phyloP scores from a whole-genome alignment of 2,329 filamentous ascomycete genomes.

The Tolypocladium tundrense region DNA sequence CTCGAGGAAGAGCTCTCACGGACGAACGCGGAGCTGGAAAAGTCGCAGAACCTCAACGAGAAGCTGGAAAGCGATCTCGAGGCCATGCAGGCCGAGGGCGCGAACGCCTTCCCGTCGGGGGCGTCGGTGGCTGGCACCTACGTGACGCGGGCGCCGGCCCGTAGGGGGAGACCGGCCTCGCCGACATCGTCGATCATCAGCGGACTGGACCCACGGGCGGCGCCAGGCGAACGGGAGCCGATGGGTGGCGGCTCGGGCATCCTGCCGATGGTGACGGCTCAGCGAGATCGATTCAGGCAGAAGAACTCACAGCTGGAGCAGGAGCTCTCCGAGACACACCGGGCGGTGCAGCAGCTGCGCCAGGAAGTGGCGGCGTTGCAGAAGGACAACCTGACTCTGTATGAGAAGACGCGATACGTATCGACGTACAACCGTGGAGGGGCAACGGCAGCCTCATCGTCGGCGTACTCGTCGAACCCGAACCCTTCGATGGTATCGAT shows the following conservation, averaged over 20 bases:
- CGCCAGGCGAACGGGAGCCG: conserved; percentile 43
- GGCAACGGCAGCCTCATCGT: conserved; percentile 48
- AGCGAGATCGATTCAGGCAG: conserved; percentile 96
- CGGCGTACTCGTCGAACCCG: conserved; percentile 59
- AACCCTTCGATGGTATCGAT: conserved; percentile 63
- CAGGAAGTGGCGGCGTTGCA: conserved; percentile 88
- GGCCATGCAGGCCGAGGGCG: conserved; percentile 73
- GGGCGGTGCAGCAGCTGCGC: conserved; percentile 71
- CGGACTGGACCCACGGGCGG: conserved; percentile 66
- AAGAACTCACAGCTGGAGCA: conserved; percentile 84
- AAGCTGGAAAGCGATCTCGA: conserved; percentile 89
- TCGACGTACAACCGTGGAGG: conserved; percentile 78
- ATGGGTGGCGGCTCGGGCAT: conserved; percentile 75
- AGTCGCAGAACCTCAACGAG: conserved; percentile 71
- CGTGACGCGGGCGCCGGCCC: conserved; percentile 49
- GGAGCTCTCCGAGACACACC: conserved; percentile 77
- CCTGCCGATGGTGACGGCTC: conserved; percentile 94
- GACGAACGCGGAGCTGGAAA: conserved; percentile 79
- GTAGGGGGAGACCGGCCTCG: conserved; percentile 62
- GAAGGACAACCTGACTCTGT: conserved; percentile 90
- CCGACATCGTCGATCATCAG: conserved; percentile 98
- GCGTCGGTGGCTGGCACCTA: conserved; percentile 92
- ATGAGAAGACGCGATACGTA: conserved; percentile 95
- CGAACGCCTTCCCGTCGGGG: conserved; percentile 76
- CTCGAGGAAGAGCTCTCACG: conserved; percentile 76